Evolutionary conservation across 345 rosid genomes (phyloP), one percentile per base, ranked within the genome.

Genomic region (Reutealis trisperma): DNA sequence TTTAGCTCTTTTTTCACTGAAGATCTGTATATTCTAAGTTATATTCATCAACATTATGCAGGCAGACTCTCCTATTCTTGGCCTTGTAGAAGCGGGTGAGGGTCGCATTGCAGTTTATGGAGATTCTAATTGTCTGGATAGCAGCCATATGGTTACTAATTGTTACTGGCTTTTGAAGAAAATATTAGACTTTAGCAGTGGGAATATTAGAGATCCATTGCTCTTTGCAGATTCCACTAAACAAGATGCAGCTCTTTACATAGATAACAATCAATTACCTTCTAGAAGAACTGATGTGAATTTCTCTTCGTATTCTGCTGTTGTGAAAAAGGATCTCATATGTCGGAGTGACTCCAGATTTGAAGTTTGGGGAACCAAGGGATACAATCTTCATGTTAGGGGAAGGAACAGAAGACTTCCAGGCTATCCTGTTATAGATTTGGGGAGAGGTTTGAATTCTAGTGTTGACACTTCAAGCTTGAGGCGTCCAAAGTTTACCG

Each of bases 121-220:
- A 65, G 99, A 95, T 82, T 95, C 99, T 62, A 95, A 95, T 82
- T 95, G 99, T 84, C 77, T 95, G 80, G 99, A 95, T 77, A 91
- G 99, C 79, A 93, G 99, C 81, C 99, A 92, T 81, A 95, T 96
- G 99, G 98, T 96, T 72, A 93, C 99, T 27, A 93, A 93, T 84
- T 96, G 99, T 83, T 93, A 90, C 83, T 87, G 94, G 98, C 97
- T 96, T 77, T 83, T 96, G 64, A 89, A 83, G 83, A 96, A 96
- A 83, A 87, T 93, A 65, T 85, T 96, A 73, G 96, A 93, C 66
- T 96, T 90, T 79, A 93, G 94, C 61, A 85, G 94, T 47, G 80
- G 86, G 71, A 90, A 88, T 67, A 82, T 83, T 75, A 89, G 82
- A 83, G 98, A 96, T 84, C 86, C 93, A 22, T 80, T 93, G 78